Percentiles rank a stretch among this genome's conserved stretches.
Conservation (phyloP, 192 early-diverging fungal genomes). For the Dispira parvispora region DNA sequence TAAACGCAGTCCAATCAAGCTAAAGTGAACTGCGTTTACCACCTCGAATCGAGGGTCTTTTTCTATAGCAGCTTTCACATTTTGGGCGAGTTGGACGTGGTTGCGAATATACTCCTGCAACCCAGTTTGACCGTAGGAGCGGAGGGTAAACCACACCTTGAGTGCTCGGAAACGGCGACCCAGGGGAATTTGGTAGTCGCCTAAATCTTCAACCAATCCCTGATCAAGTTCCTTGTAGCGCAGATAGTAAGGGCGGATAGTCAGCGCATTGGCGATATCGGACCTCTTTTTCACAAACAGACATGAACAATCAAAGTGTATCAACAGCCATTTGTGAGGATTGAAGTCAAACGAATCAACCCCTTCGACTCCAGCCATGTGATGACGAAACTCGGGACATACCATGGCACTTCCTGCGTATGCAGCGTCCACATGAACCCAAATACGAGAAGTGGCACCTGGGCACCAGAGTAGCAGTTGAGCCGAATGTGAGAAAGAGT, state of each 20-base stretch:
- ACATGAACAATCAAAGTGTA: constrained; percentile 47
- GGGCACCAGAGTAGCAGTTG: too few relatives aligned
- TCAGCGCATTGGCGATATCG: constrained; percentile 30
- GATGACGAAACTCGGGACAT: constrained; percentile 37
- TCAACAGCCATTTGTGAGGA: constrained; percentile 45
- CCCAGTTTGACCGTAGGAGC: constrained; percentile 34
- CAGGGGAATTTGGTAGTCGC: constrained; percentile 38
- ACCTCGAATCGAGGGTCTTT: constrained; percentile 30
- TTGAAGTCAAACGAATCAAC: constrained; percentile 46
- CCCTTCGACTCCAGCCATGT: constrained; percentile 26
- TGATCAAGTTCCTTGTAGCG: constrained; percentile 21
- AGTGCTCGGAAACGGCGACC: constrained; percentile 40
- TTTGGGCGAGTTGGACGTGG: constrained; percentile 21
- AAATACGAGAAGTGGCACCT: constrained; percentile 14
- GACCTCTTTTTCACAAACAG: constrained; percentile 33
- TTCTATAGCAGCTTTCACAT: constrained; percentile 20
- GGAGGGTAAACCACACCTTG: constrained; percentile 49
- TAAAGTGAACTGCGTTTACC: constrained; percentile 22
- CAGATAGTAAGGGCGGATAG: constrained; percentile 31
- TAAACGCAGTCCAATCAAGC: constrained; percentile 28
- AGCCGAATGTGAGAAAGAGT: too few relatives aligned
- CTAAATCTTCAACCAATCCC: constrained; percentile 30
- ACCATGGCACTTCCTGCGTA: constrained; percentile 37
- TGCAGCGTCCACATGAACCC: constrained; percentile 50
- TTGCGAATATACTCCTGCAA: constrained; percentile 30